A percentile compares a stretch with the other conserved stretches of the same genome.
These are phyloP conservation scores for Bullera alba DNA, from an alignment of 768 basidiomycete genomes.

Conservation along the genomic window DNA sequence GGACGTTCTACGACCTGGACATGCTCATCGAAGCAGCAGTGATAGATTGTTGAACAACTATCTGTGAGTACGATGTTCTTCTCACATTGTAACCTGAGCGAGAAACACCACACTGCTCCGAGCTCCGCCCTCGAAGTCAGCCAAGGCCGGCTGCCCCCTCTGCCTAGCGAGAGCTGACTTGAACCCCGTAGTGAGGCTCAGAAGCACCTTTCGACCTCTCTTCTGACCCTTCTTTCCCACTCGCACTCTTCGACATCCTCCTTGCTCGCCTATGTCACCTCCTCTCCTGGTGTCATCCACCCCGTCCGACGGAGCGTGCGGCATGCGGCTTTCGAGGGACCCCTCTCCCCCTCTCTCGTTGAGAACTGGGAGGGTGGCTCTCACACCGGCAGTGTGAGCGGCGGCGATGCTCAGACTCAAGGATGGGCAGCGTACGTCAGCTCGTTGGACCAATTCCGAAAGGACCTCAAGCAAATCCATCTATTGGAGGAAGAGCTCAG, in stretches of 20 bases:
- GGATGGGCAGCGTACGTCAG: conserved; percentile 43
- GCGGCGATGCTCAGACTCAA: conserved; percentile 16
- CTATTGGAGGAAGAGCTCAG: conserved; percentile 43
- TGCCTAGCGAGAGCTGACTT: neutral
- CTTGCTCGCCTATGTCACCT: conserved; percentile 44
- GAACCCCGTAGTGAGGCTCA: conserved; percentile 31
- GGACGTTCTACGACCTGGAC: conserved; percentile 40
- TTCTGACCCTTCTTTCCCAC: conserved; percentile 44
- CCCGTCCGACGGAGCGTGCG: conserved; percentile 41
- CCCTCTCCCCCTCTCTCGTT: conserved; percentile 25
- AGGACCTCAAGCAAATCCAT: conserved; percentile 45
- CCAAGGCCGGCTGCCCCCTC: neutral
- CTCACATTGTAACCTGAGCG: neutral
- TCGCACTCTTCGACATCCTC: conserved; percentile 46
- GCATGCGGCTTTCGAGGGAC: conserved; percentile 45
- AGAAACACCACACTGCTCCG: neutral
- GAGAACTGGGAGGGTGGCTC: conserved; percentile 15
- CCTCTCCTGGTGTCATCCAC: conserved; percentile 41
- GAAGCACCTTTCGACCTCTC: conserved; percentile 38
- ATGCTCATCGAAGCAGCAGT: conserved; percentile 42
- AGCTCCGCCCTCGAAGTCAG: neutral
- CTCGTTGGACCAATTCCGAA: conserved; percentile 41
- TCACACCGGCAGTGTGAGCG: conserved; percentile 12
- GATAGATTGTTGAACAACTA: conserved; percentile 45
- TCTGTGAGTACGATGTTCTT: conserved; percentile 26